Conservation (phyloP, 495 filamentous ascomycete genomes). For the Bryoglossum gracile region DNA sequence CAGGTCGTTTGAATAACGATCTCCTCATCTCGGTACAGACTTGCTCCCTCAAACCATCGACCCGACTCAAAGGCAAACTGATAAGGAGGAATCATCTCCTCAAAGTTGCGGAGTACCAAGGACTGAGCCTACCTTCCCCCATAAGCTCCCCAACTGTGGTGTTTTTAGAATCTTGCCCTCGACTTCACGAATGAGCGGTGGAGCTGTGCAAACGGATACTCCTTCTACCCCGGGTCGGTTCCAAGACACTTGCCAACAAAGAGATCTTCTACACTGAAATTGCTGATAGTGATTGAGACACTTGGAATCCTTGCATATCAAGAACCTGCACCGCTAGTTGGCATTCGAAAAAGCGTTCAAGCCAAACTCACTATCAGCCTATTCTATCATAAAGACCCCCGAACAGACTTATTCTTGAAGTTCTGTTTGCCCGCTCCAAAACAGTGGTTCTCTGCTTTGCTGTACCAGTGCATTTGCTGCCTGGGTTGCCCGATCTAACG, state of each 20-base stretch:
- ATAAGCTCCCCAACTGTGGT: conserved; percentile 7
- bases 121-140: conserved; percentile 13
- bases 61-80: neutral
- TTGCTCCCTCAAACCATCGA: conserved; percentile 10
- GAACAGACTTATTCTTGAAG: conserved; percentile 11
- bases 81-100: conserved; percentile 9
- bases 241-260: conserved; percentile 25
- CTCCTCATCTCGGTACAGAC: conserved; percentile 11
- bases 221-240: conserved; percentile 21
- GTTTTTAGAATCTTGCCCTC: conserved; percentile 18
- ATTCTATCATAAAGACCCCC: conserved; percentile 19
- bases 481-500: conserved; percentile 9
- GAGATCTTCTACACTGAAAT: conserved; percentile 18
- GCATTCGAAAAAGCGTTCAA: conserved; percentile 17
- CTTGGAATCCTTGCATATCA: conserved; percentile 19
- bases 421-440: conserved; percentile 22
- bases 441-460: conserved; percentile 13
- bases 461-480: conserved; percentile 8
- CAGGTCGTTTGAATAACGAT: conserved; percentile 16
- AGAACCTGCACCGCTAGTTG: conserved; percentile 20
- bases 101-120: conserved; percentile 1
- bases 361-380: conserved; percentile 8
- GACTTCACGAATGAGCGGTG: conserved; percentile 23
- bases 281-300: conserved; percentile 10
- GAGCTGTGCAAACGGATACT: conserved; percentile 23